A percentile compares a stretch with the other conserved stretches of the same genome.
Conservation (phyloP, 805 yeast genomes). For the Naumovozyma baii region DNA sequence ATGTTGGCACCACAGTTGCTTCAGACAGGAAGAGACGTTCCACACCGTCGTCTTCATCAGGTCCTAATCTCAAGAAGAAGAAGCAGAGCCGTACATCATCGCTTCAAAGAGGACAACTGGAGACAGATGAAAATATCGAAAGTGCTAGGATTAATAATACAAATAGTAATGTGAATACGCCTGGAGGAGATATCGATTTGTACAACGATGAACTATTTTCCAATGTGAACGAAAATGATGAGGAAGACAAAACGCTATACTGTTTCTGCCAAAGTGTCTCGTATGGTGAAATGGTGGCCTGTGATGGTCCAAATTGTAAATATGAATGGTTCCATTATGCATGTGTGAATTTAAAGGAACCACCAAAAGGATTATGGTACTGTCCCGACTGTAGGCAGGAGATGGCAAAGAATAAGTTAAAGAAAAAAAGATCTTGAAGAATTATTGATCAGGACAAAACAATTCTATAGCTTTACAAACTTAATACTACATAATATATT, state of each 20-base stretch:
- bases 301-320: constrained; percentile 83
- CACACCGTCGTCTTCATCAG: constrained; percentile 7
- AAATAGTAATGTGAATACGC: constrained; percentile 86
- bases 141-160: neutral
- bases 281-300: constrained; percentile 93
- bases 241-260: constrained; percentile 61
- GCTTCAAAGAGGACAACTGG: neutral
- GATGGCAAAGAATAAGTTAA: constrained; percentile 24
- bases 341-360: constrained; percentile 82
- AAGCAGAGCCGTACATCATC: constrained; percentile 12
- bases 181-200: constrained; percentile 87
- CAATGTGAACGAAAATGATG: constrained; percentile 31
- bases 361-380: constrained; percentile 91
- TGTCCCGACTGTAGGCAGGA: constrained; percentile 68
- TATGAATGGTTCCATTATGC: constrained; percentile 95
- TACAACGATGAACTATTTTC: constrained; percentile 29
- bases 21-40: constrained; percentile 16
- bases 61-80: constrained; percentile 15
- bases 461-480: too few species aligned
- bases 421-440: constrained; percentile 13
- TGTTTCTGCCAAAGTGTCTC: constrained; percentile 93
- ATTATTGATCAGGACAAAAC: too few species aligned
- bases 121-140: neutral
- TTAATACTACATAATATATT: too few species aligned
- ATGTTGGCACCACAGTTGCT: constrained; percentile 2